Conservation (phyloP, 2,329 filamentous ascomycete species). For the Podosphaera leucotricha region DNA sequence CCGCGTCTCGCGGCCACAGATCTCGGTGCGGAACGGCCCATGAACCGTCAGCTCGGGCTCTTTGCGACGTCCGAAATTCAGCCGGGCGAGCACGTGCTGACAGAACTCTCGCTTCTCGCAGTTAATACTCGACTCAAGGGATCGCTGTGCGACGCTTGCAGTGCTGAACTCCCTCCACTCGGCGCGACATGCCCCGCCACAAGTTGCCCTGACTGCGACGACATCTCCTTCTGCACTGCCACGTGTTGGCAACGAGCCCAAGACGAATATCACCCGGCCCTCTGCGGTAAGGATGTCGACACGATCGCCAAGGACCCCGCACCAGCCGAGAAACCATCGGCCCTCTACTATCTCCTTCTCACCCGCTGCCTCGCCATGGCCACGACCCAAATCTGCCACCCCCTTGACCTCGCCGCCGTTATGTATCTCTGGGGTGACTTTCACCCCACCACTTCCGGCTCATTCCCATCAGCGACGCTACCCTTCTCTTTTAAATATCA, state of each 20-base stretch:
- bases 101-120: constrained; percentile 68
- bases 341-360: constrained; percentile 38
- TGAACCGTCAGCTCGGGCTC: constrained; percentile 60
- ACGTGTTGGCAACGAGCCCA: constrained; percentile 33
- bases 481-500: constrained; percentile 61
- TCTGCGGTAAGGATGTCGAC: constrained; percentile 43
- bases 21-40: constrained; percentile 26
- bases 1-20: constrained; percentile 39
- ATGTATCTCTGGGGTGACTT: constrained; percentile 52
- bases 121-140: constrained; percentile 77
- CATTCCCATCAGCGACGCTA: constrained; percentile 29
- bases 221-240: constrained; percentile 42
- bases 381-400: constrained; percentile 33
- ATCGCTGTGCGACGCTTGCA: constrained; percentile 73
- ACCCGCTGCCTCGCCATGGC: constrained; percentile 39
- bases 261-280: constrained; percentile 35
- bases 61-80: constrained; percentile 67
- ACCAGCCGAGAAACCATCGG: constrained; percentile 32
- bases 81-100: constrained; percentile 52
- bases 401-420: constrained; percentile 37
- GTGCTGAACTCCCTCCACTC: constrained; percentile 42
- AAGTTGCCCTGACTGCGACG: constrained; percentile 35
- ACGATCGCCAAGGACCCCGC: constrained; percentile 40
- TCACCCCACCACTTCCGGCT: constrained; percentile 23
- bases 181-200: constrained; percentile 23